Base-by-base conservation (phyloP, 768 basidiomycete species). In the Termitomyces sp. region DNA sequence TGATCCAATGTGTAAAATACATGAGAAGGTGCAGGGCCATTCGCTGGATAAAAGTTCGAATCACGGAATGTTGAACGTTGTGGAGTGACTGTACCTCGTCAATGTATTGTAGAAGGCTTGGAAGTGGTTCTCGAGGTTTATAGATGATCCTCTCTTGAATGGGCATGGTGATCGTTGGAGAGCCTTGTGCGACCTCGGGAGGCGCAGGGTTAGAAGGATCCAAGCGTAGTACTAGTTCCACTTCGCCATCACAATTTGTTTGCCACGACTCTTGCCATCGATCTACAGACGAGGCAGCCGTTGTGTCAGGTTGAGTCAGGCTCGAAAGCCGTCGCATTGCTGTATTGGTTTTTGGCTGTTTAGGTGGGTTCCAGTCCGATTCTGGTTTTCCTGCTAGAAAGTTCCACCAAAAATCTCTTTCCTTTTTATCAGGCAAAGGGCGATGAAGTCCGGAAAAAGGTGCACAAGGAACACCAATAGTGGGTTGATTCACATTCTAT, bases 1-100 rank as follows among this genome's bases (percentile, higher is more conserved):
- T 85, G 61, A 90, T 85, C 90, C 90, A 93, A 65, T 91, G 81
- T 18, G 83, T 78, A 68, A 92, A 92, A 68, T 91, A 92, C 87
- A 89, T 90, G 58, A 93, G 70, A 46, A 92, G 77, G 67, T 90
- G 90, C 28, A 92, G 68, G 5, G 88, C 82, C 68, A 77, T 82
- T 65, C 80, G 79, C 90, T 92, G 62, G 33, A 59, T 53, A 50
- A 47, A 52, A 45, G 60, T 66, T 22, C 54, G 63, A 49, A 30
- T 40, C 20, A 55, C 8, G 40, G 53, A 53, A 30, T 18, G n/a
- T 45, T 13, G 32, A 32, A 53, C 18, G 26, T 47, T 44, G 35
- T 38, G 33, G 59, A 60, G 18, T 52, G 24, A 53, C n/a, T 54
- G 59, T 71, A 89, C 90, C 69, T 90, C 84, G 65, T 91, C 86